Percentiles rank a stretch among this genome's conserved stretches.
phyloP scores from a whole-genome alignment of 768 basidiomycete genomes.

The Tubosaeta sp. region DNA sequence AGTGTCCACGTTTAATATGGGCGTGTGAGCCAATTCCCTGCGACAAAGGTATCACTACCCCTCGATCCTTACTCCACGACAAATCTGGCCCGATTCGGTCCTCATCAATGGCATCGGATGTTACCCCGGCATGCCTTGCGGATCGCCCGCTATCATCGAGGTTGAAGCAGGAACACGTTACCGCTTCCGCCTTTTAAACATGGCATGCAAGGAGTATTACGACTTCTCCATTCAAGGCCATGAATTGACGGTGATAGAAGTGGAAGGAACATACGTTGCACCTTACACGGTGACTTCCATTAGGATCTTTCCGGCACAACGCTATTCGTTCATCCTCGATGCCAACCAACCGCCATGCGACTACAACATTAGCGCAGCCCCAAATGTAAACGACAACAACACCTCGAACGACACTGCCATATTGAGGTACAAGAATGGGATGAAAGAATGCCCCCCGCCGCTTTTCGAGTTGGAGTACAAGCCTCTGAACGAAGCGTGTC shows the following conservation, averaged over 20 bases:
- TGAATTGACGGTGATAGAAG: slow-evolving; percentile 36
- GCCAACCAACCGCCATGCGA: slow-evolving; percentile 37
- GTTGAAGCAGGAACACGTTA: slow-evolving; percentile 33
- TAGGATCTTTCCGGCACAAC: slow-evolving; percentile 36
- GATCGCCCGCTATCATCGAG: slow-evolving; percentile 28
- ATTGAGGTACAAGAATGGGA: slow-evolving; percentile 6
- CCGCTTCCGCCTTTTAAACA: slow-evolving; percentile 36
- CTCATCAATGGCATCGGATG: slow-evolving; percentile 41
- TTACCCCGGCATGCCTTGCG: slow-evolving; percentile 15
- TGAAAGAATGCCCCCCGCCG: neutral
- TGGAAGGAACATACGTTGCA: slow-evolving; percentile 36
- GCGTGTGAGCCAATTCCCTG: neutral
- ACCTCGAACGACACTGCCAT: slow-evolving; percentile 5
- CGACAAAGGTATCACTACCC: slow-evolving; percentile 19
- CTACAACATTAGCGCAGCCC: slow-evolving; percentile 30
- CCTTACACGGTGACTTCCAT: slow-evolving; percentile 37
- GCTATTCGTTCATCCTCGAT: slow-evolving; percentile 44
- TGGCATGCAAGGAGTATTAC: slow-evolving; percentile 32
- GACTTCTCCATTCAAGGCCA: slow-evolving; percentile 26
- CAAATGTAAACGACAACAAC: slow-evolving; percentile 22
- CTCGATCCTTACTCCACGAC: neutral
- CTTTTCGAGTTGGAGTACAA: neutral
- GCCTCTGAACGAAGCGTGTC: neutral
- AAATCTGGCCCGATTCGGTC: slow-evolving; percentile 28
- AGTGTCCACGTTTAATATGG: neutral